phyloP scores from a whole-genome alignment of 164 flowering plant genomes.

The Vitis rupestris region DNA sequence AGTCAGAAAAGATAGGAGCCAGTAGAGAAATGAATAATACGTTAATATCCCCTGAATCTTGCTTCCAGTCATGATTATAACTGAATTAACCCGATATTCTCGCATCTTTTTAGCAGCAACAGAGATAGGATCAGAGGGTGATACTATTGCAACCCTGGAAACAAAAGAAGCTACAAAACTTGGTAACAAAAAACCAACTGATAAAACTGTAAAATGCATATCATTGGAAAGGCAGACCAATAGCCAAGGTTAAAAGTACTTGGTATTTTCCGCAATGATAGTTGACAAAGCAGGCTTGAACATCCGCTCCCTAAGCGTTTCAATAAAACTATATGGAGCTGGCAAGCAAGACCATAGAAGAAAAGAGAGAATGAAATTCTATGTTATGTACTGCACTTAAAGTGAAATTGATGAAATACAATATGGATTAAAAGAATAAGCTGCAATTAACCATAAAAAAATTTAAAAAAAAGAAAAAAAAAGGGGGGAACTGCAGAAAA shows the following conservation, averaged over 20 bases:
- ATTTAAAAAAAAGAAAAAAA: too few relatives aligned
- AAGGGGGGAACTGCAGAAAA: too few relatives aligned
- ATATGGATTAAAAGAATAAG: too few relatives aligned
- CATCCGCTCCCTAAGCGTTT: slow-evolving; percentile 89
- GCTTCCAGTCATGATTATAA: slow-evolving; percentile 57
- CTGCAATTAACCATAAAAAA: too few relatives aligned
- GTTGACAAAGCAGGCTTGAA: slow-evolving; percentile 94
- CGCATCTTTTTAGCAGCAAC: slow-evolving; percentile 89
- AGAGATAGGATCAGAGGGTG: slow-evolving; percentile 87
- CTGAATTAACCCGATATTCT: slow-evolving; percentile 77
- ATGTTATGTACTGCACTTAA: not conserved
- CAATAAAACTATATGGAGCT: slow-evolving; percentile 93
- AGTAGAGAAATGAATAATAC: slow-evolving; percentile 36
- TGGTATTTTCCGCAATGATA: slow-evolving; percentile 68
- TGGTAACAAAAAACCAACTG: slow-evolving; percentile 6
- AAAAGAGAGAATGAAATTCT: not conserved
- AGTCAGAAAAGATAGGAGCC: not conserved
- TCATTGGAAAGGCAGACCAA: slow-evolving; percentile 1
- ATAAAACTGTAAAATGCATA: slow-evolving; percentile 1
- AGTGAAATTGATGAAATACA: not conserved
- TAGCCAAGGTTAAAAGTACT: slow-evolving; percentile 37
- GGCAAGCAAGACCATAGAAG: slow-evolving; percentile 22
- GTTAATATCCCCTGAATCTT: slow-evolving; percentile 94
- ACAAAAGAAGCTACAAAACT: slow-evolving; percentile 11
- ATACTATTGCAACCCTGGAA: slow-evolving; percentile 77